Conservation (phyloP, 345 rosid genomes). For the Citrus sinensis region DVS_A1.0 CM039168.1:29619001-29619500, state of each 20-base stretch:
- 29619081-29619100: constrained; percentile 80
- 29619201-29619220: neutral
- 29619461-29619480: constrained; percentile 94
- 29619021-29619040: constrained; percentile 98
- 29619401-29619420: constrained; percentile 26
- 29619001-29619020: constrained; percentile 80
- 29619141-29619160: neutral
- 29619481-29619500: constrained; percentile 91
- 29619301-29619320: constrained; percentile 98
- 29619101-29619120: constrained; percentile 60
- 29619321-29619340: constrained; percentile 49
- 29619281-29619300: constrained; percentile 92
- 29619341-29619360: neutral
- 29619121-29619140: neutral
- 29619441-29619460: constrained; percentile 89
- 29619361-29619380: neutral
- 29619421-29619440: constrained; percentile 92
- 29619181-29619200: neutral
- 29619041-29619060: constrained; percentile 92
- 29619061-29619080: constrained; percentile 93
- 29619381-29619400: neutral
- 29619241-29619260: constrained; percentile 92
- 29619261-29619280: constrained; percentile 95
- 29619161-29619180: neutral
- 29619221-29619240: constrained; percentile 78